Evolutionary conservation across 2,329 filamentous ascomycete species (phyloP).

Genomic region (Metarhizium guizhouense): DNA sequence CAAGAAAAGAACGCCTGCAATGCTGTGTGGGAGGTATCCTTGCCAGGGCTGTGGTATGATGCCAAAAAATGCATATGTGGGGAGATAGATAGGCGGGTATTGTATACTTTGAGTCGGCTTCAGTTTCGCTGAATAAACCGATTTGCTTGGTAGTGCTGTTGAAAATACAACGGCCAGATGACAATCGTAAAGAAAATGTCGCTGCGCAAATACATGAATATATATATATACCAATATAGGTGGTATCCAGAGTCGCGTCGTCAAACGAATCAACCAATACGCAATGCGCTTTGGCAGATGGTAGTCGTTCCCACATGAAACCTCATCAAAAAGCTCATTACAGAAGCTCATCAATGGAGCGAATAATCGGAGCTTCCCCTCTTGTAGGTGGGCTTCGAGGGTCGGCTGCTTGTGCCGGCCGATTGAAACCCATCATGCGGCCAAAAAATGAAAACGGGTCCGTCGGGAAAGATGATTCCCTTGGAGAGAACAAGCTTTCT

Average conservation of each 20-base stretch:
- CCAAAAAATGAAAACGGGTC: conserved; percentile 45
- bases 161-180: background rate
- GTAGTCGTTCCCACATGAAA: background rate
- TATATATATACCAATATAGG: background rate
- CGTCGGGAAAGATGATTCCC: conserved; percentile 42
- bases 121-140: background rate
- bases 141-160: background rate
- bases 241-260: background rate
- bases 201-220: background rate
- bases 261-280: background rate
- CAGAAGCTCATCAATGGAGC: conserved; percentile 71
- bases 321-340: conserved; percentile 27
- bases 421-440: conserved; percentile 33
- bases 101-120: background rate
- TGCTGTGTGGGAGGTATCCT: conserved; percentile 2
- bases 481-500: conserved; percentile 45
- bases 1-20: conserved; percentile 5
- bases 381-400: conserved; percentile 67
- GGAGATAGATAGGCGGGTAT: background rate
- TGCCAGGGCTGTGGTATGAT: background rate
- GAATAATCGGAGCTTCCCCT: conserved; percentile 65
- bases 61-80: background rate
- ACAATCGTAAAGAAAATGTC: background rate
- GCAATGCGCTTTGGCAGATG: background rate
- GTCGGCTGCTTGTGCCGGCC: conserved; percentile 46